Base-by-base conservation (phyloP, 1,284 basidiomycete species). In the Fomitopsis schrenkii region DNA sequence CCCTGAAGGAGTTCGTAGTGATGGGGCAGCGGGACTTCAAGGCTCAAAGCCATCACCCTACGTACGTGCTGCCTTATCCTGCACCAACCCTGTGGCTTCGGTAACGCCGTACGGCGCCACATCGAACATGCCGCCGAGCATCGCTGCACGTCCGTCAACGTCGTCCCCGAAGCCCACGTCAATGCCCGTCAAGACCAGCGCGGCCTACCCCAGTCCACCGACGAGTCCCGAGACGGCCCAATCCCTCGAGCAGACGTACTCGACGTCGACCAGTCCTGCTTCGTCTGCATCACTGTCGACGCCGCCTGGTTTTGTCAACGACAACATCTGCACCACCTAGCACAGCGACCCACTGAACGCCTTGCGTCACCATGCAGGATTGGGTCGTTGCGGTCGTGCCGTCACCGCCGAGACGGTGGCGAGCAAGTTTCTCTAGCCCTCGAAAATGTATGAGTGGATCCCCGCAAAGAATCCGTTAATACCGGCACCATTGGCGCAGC, bases 21-120 rank as follows among this genome's bases (percentile, higher is more conserved):
- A 82, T 81, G 72, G 83, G 93, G 0, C 79, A 80, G 40, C 77
- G 79, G 28, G 88, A 92, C 59, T 93, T 90, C 68, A 75, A 76
- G 22, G 78, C 79, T 17, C 64, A 73, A 14, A 80, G 81, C 0
- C 79, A 83, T 0, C 88, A 86, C 62, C 86, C 86, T 0, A 82
- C 80, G 0, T 88, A 88, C 63, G 78, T 81, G 0, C 76, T 87
- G 0, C 79, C 83, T 0, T 80, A 83, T 66, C 70, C 74, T 35
- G 70, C 84, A n/a, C 83, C 85, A 0, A 81, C 46, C 80, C 82
- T 1, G 76, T 79, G 10, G 76, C 79, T 17, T 79, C 77, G 2
- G 79, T 81, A 0, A 81, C 80, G 53, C 81, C 74, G 9, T 76
- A 74, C 62, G 57, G 64, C 1, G 61, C 63, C 7, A 57, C 60